Evolutionary conservation across 441 rosid genomes (phyloP).

Genomic region (Populus tomentosa): DNA sequence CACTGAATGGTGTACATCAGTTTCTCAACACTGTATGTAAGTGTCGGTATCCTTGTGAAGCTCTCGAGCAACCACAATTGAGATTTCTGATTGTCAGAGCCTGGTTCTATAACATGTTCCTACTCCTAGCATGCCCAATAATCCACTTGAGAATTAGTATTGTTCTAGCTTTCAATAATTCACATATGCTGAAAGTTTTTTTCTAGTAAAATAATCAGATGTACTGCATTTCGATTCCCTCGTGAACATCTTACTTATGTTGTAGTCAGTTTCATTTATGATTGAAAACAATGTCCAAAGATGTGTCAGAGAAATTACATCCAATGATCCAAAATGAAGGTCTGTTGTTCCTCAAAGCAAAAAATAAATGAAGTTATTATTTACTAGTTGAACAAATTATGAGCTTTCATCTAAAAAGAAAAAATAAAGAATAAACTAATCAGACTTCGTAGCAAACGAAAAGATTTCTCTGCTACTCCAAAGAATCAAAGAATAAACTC

Average conservation of each 20-base stretch:
- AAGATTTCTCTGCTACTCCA: neutral
- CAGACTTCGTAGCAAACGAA: constrained; percentile 3
- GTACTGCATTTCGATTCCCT: neutral
- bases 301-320: neutral
- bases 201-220: neutral
- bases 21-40: too few relatives aligned
- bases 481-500: constrained; percentile 13
- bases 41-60: too few relatives aligned
- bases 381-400: neutral
- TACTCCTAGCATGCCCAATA: too few relatives aligned
- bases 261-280: neutral
- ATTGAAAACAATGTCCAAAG: neutral
- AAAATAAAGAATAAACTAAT: neutral
- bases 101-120: too few relatives aligned
- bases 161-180: too few relatives aligned
- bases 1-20: neutral
- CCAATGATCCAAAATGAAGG: neutral
- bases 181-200: too few relatives aligned
- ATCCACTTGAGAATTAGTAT: too few relatives aligned
- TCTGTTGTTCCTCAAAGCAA: neutral
- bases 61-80: too few relatives aligned
- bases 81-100: too few relatives aligned
- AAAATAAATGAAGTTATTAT: neutral
- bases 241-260: neutral
- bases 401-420: neutral